phyloP scores from a whole-genome alignment of 768 basidiomycete species.

The Clitopilus hobsonii region DNA sequence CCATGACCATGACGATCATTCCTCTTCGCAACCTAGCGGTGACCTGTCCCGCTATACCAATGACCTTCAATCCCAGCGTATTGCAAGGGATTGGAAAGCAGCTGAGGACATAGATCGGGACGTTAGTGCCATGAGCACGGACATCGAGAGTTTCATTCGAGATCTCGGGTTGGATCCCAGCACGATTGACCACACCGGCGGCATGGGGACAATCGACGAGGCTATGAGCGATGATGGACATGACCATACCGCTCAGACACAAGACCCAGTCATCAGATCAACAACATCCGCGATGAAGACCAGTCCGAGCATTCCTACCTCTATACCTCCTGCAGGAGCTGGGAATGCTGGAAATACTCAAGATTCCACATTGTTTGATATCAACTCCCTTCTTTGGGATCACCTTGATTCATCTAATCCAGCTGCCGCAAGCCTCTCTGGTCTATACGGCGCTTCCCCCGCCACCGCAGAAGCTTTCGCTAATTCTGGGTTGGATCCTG shows the following conservation, averaged over 20 bases:
- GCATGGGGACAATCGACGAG: not conserved
- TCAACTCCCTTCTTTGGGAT: not conserved
- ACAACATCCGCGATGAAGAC: not conserved
- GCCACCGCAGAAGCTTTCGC: not conserved
- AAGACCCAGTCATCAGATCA: not conserved
- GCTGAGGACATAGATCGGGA: constrained; percentile 66
- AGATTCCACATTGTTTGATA: not conserved
- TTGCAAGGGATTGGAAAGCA: constrained; percentile 38
- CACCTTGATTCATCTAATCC: not conserved
- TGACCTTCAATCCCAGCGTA: constrained; percentile 1
- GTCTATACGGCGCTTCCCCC: not conserved
- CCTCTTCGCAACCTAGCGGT: constrained; percentile 13
- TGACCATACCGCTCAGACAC: constrained; percentile 4
- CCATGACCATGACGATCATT: constrained; percentile 8
- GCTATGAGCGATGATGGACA: constrained; percentile 6
- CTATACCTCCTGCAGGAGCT: constrained; percentile 1
- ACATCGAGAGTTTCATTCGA: constrained; percentile 69
- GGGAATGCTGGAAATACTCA: not conserved
- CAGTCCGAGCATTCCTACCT: not conserved
- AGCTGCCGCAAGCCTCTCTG: not conserved
- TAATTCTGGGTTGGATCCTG: not conserved
- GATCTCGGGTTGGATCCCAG: constrained; percentile 61
- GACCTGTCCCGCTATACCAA: constrained; percentile 27
- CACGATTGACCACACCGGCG: constrained; percentile 16
- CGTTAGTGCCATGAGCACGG: constrained; percentile 63